Evolutionary conservation across 2,329 filamentous ascomycete species (phyloP), one percentile per base, ranked within the genome.

Genomic region (Ascochyta fabae): DNA sequence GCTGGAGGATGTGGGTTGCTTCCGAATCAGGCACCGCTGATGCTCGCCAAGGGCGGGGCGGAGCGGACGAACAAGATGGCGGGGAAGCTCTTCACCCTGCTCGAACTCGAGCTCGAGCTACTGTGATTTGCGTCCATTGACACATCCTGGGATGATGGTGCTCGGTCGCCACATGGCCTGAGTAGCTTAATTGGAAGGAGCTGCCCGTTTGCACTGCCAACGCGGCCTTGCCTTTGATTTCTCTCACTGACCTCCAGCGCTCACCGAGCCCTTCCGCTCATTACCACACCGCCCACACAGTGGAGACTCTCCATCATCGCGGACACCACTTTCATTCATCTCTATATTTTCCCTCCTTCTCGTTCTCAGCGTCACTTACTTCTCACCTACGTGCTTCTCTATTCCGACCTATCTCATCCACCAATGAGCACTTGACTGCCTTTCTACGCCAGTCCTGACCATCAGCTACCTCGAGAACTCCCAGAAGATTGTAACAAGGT

Each of bases 241-340:
- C 53, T 51, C 57, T 61, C 55, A 54, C 58, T 64, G 40, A 61
- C 49, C 35, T 51, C 68, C 65, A 68, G 58, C 57, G 56, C 61
- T 51, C 63, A 42, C 49, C 45, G 43, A 61, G 53, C 60, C 51
- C 54, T 42, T 55, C 59, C 61, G 43, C 44, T 53, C 31, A 40
- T 33, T 43, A 41, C 35, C 27, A 22, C 56, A 36, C 46, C 56
- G 49, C 61, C 51, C 44, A 58, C 51, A 53, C 61, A 59, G 56
- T 27, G 31, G 48, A 61, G 35, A 13, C 19, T 45, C 50, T 42
- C 42, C 51, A 40, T 23, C 49, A 44, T 31, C 51, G 46, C 53
- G 53, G 54, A 48, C 53, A 43, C 58, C 29, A 53, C 54, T 64
- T 43, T 56, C 64, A 71, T 73, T 68, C 49, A 62, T 70, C 69